Conservation (phyloP, 768 basidiomycete species). For the Lyophyllum semitale region DNA sequence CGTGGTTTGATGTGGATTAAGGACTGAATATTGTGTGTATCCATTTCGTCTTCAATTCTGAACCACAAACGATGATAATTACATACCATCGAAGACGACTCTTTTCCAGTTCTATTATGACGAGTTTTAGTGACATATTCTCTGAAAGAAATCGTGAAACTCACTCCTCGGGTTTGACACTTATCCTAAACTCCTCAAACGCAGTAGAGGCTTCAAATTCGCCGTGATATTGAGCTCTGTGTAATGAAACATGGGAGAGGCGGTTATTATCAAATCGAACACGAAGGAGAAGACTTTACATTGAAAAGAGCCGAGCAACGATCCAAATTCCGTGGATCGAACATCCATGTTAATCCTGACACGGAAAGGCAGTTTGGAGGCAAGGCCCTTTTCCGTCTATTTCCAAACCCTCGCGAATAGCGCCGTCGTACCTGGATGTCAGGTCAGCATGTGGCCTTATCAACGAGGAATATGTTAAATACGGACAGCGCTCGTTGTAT, state of each 20-base stretch:
- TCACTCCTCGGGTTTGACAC: neutral
- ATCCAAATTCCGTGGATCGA: conserved; percentile 8
- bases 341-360: conserved; percentile 7
- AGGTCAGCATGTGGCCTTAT: neutral
- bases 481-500: conserved; percentile 3
- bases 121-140: too few relatives aligned
- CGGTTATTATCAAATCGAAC: neutral
- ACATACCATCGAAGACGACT: too few relatives aligned
- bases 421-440: neutral
- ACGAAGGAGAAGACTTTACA: neutral
- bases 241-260: neutral
- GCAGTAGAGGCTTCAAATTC: conserved; percentile 6
- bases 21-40: too few relatives aligned
- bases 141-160: neutral
- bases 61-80: too few relatives aligned
- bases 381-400: neutral
- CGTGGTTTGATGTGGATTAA: too few relatives aligned
- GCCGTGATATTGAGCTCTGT: conserved; percentile 8
- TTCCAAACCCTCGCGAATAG: conserved; percentile 4
- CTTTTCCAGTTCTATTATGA: neutral
- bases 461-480: neutral
- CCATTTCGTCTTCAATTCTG: too few relatives aligned
- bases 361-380: conserved; percentile 7
- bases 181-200: neutral
- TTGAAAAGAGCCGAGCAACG: conserved; percentile 6